These are phyloP conservation scores for Scheffersomyces amazonensis DNA, from an alignment of 805 yeast genomes.

Conservation along the genomic window DNA sequence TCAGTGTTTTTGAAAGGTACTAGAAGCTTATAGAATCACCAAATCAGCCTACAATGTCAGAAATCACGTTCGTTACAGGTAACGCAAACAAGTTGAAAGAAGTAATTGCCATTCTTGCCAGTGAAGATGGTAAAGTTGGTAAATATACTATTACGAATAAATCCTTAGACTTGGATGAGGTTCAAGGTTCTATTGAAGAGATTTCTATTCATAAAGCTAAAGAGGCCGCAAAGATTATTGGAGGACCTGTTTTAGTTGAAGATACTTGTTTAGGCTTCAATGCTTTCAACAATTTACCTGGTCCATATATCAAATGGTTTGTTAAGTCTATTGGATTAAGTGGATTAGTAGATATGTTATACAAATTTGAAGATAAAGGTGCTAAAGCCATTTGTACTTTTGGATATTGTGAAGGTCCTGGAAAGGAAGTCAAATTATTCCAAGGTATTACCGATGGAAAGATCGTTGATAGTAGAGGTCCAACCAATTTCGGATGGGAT, in stretches of 20 bases:
- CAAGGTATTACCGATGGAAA: constrained; percentile 82
- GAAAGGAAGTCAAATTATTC: constrained; percentile 65
- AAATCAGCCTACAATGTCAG: constrained; percentile 15
- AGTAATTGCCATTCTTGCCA: constrained; percentile 69
- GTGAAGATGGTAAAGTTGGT: constrained; percentile 37
- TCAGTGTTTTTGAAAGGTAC: no score
- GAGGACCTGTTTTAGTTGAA: constrained; percentile 89
- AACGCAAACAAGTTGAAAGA: constrained; percentile 85
- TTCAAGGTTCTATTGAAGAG: constrained; percentile 84
- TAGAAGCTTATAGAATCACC: no score
- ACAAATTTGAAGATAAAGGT: constrained; percentile 75
- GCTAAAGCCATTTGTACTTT: constrained; percentile 92
- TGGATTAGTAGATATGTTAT: constrained; percentile 74
- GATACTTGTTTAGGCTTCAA: constrained; percentile 88
- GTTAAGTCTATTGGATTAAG: constrained; percentile 68
- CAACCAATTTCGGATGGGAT: constrained; percentile 91
- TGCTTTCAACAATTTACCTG: constrained; percentile 82
- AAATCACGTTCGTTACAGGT: constrained; percentile 78
- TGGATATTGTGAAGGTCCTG: constrained; percentile 86
- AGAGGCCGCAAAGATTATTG: constrained; percentile 60
- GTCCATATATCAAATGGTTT: constrained; percentile 96
- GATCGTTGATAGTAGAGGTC: constrained; percentile 79
- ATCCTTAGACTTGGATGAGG: constrained; percentile 79
- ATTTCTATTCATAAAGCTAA: constrained; percentile 79
- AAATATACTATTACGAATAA: constrained; percentile 54